phyloP scores from a whole-genome alignment of 1,139 yeast genomes.

The Hemisphaericaspora xylofermentans region DNA sequence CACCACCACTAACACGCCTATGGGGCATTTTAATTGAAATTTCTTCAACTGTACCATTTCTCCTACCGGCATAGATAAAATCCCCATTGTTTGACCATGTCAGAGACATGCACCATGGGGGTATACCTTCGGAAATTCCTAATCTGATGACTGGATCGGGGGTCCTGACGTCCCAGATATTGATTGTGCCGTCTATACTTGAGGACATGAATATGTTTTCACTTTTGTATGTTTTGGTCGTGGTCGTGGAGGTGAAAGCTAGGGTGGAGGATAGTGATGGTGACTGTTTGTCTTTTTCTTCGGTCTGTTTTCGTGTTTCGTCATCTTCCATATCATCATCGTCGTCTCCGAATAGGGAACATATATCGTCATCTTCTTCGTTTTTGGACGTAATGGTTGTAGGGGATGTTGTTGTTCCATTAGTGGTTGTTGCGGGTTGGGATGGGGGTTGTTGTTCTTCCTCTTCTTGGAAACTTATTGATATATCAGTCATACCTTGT shows the following conservation, averaged over 20 bases:
- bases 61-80: conserved; percentile 76
- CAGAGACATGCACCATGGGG: conserved; percentile 96
- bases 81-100: conserved; percentile 90
- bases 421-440: too few relatives aligned
- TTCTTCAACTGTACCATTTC: conserved; percentile 88
- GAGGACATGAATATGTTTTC: conserved; percentile 73
- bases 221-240: conserved; percentile 36
- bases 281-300: conserved; percentile 19
- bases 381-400: conserved; percentile 1
- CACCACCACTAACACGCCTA: conserved; percentile 20
- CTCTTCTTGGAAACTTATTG: conserved; percentile 18
- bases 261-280: conserved; percentile 1
- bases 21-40: conserved; percentile 68
- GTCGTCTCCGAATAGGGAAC: conserved; percentile 77
- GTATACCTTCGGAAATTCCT: conserved; percentile 63
- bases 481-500: conserved; percentile 48
- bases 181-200: conserved; percentile 78
- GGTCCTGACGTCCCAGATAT: conserved; percentile 79
- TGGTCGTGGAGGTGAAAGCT: conserved; percentile 13
- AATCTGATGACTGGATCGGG: conserved; percentile 48
- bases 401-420: too few relatives aligned
- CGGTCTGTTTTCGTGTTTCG: conserved; percentile 22
- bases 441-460: conserved; percentile 16
- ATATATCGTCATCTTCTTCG: conserved; percentile 62
- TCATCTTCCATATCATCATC: conserved; percentile 50